phyloP scores from a whole-genome alignment of 768 basidiomycete genomes.

The Termitomyces sp. region DNA sequence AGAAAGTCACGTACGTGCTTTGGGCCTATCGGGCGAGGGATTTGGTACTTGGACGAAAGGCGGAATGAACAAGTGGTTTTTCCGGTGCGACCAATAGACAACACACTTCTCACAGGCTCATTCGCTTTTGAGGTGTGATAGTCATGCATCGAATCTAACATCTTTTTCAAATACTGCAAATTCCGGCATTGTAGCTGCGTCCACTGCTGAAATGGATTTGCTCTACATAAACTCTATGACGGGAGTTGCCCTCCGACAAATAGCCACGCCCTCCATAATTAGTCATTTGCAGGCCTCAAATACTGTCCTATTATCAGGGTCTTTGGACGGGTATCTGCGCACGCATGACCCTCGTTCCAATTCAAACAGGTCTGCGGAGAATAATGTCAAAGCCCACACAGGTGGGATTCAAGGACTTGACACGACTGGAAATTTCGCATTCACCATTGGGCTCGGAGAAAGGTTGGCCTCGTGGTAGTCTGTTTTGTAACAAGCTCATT shows the following conservation, averaged over 20 bases:
- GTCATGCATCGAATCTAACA: slow-evolving; percentile 21
- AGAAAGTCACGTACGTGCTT: slow-evolving; percentile 73
- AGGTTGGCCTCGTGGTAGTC: slow-evolving; percentile 43
- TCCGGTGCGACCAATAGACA: slow-evolving; percentile 41
- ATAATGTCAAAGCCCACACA: slow-evolving; percentile 69
- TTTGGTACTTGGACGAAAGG: slow-evolving; percentile 82
- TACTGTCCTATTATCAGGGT: slow-evolving; percentile 61
- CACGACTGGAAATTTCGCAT: slow-evolving; percentile 71
- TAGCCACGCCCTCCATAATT: slow-evolving; percentile 49
- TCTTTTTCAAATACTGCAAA: slow-evolving; percentile 45
- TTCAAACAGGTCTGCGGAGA: slow-evolving; percentile 44
- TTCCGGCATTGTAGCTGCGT: slow-evolving; percentile 53
- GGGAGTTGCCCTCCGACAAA: slow-evolving; percentile 57
- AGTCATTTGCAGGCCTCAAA: slow-evolving; percentile 65
- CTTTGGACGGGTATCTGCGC: slow-evolving; percentile 69
- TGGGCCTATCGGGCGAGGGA: slow-evolving; percentile 54
- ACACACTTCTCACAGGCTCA: slow-evolving; percentile 1
- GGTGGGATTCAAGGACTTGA: slow-evolving; percentile 82
- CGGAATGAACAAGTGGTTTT: slow-evolving; percentile 80
- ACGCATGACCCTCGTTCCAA: slow-evolving; percentile 68
- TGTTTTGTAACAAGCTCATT: neutral
- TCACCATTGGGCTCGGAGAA: slow-evolving; percentile 83
- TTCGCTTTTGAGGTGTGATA: slow-evolving; percentile 8
- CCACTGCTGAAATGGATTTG: slow-evolving; percentile 57
- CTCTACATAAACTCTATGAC: slow-evolving; percentile 70